Evolutionary conservation across 2,329 filamentous ascomycete genomes (phyloP), one percentile per base, ranked within the genome.

Genomic region (Remersonia thermophila): DNA sequence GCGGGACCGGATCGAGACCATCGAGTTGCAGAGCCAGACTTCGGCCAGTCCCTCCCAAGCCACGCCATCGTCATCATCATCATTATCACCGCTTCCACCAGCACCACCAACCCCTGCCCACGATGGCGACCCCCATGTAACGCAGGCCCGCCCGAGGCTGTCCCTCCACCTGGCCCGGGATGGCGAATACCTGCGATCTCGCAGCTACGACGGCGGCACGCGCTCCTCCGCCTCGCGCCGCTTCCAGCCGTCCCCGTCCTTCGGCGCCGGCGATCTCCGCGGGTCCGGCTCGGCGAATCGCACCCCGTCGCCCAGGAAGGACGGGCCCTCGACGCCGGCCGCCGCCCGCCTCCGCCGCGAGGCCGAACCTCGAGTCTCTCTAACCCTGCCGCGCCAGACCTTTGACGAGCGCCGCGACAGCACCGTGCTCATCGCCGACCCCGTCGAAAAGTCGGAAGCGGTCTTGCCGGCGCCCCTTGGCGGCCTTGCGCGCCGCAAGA

Each of bases 201-300:
- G 30, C 26, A 27, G 23, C 20, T 17, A 10, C 18, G 28, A 27
- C 15, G 31, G 14, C 32, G 27, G 32, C 33, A 30, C 30, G 17
- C 20, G 23, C 2, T 23, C 34, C 18, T 32, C 20, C 20, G 9
- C 33, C 26, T 26, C 33, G 2, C 44, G 38, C 20, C 43, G 39
- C 27, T 36, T 27, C 6, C 42, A 33, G 13, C 38, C 47, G 5
- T 36, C 44, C 1, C 32, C 49, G 23, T 46, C 38, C 7, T 27
- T 42, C 10, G 42, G 46, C 35, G 47, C 50, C 4, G 35, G 33
- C 4, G 36, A 48, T 3, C 48, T 57, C 6, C 55, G 56, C 36
- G 55, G 54, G 7, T 55, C 56, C 39, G 38, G 51, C 27, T 56
- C 54, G 8, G 48, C 51, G 15, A 42, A 17, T 15, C 39, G 34